Evolutionary conservation across 2,329 filamentous ascomycete species (phyloP), one percentile per base, ranked within the genome.

Genomic region (Calonectria hongkongensis): DNA sequence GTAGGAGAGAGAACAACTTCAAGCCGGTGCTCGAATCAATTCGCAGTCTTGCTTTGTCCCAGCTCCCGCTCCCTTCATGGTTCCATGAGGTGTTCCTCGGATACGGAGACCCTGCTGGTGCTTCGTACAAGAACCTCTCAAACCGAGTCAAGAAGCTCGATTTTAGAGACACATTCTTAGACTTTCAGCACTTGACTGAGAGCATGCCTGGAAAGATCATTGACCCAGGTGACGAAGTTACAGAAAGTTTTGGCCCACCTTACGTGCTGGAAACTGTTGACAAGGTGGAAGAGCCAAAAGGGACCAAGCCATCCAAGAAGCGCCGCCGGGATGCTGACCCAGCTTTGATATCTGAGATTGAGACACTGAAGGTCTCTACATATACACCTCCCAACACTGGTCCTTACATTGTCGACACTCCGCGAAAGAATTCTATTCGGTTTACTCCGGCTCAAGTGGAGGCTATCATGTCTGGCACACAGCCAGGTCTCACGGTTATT

Each of bases 1-100:
- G 92, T 81, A 93, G 94, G 33, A 90, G 96, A 72, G 97, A 99
- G 84, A 99, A 99, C 85, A 99, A 99, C 84, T 99, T 99, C 88
- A 97, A 95, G 81, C 92, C 96, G 12, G 93, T 99, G 12, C 88
- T 99, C 43, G 94, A 98, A 79, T 98, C 96, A 1, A 97, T 99
- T 81, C 94, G 94, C 80, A 94, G 92, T 75, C 89, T 99, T 36
- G 94, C 95, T 2, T 88, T 98, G 41, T 95, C 95, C 0, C 94
- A 98, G 78, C 92, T 96, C 25, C 94, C 94, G 8, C 88, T 98
- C 67, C 95, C 97, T 16, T 91, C 93, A 2, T 99, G 97, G 97
- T 88, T 99, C 51, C 95, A 98, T 80, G 97, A 98, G 77, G 96
- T 98, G 12, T 99, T 98, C 83, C 87, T 99, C n/a, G 97, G 97